Percentiles rank a stretch among this genome's conserved stretches.
These are phyloP conservation scores for Termitomyces sp. DNA, from an alignment of 768 basidiomycete species.

Conservation along the genomic window DNA sequence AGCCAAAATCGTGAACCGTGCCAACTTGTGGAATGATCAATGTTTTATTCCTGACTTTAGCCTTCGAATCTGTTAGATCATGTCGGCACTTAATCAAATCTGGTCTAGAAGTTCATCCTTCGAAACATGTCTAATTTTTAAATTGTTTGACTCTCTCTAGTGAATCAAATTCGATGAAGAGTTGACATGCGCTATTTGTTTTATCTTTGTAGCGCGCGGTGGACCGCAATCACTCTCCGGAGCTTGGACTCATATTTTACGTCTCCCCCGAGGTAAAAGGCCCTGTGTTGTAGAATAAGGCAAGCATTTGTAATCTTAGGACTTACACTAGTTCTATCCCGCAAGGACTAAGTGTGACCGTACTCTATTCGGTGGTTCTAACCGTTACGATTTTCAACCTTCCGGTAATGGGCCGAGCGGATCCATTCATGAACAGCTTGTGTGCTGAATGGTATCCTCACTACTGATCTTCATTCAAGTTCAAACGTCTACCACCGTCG, in stretches of 20 bases:
- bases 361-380: too few species aligned
- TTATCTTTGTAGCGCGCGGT: neutral
- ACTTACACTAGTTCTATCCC: too few species aligned
- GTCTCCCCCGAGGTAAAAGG: too few species aligned
- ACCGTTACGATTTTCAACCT: neutral
- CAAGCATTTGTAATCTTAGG: too few species aligned
- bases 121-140: neutral
- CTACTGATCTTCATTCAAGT: neutral
- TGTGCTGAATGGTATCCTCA: neutral
- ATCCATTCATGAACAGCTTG: neutral
- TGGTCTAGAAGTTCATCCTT: neutral
- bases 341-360: too few species aligned
- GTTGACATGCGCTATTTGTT: neutral
- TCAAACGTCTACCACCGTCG: constrained; percentile 1
- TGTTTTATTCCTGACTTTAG: too few species aligned
- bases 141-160: neutral
- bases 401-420: neutral
- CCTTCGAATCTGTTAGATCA: too few species aligned
- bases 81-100: neutral
- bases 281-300: too few species aligned
- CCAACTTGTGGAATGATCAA: neutral
- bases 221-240: too few species aligned
- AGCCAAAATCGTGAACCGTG: neutral
- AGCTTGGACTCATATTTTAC: too few species aligned
- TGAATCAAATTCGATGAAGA: too few species aligned